Evolutionary conservation across 345 rosid species (phyloP), one percentile per base, ranked within the genome.

Genomic region (Euphorbia lathyris): DNA sequence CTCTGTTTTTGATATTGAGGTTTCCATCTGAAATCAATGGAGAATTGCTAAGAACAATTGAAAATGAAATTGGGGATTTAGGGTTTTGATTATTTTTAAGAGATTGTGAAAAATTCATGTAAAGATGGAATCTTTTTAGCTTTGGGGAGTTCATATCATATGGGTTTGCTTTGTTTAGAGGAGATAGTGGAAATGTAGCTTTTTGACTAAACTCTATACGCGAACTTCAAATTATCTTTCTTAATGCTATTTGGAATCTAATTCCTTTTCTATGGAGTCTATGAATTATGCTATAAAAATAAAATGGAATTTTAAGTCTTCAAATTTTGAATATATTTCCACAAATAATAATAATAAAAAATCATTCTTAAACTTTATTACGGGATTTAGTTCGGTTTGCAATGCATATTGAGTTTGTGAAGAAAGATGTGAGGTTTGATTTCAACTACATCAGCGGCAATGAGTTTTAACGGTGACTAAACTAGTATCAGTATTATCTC

Each of bases 101-200:
- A 23, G 20, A 45, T 9, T 48, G 1, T 47, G 40, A 59, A 64
- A 73, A 55, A 65, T 66, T 3, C 12, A 23, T 76, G 69, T 71
- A 30, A 14, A 40, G 68, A 79, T 55, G 16, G 81, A 77, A 83
- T 79, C 76, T 78, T 84, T 65, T 82, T 65, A 27, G 72, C 83
- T 69, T 77, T 82, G 42, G n/a, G 62, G 57, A 66, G 51, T 45
- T 51, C 53, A 61, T 34, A 27, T 51, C 53, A 61, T 34, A 27
- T 59, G 66, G 71, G 50, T 72, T 81, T 77, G 63, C 82, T 82
- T 83, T 69, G 68, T 69, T 73, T 69, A 66, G 74, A 76, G 86
- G 79, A 32, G 58, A 71, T 36, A 52, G 65, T 51, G 53, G 71
- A 5, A 1, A 26, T 63, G 68, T 74, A 75, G 82, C 85, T 77